phyloP scores from a whole-genome alignment of 1,284 basidiomycete species.

The Tranzscheliella williamsii region DNA sequence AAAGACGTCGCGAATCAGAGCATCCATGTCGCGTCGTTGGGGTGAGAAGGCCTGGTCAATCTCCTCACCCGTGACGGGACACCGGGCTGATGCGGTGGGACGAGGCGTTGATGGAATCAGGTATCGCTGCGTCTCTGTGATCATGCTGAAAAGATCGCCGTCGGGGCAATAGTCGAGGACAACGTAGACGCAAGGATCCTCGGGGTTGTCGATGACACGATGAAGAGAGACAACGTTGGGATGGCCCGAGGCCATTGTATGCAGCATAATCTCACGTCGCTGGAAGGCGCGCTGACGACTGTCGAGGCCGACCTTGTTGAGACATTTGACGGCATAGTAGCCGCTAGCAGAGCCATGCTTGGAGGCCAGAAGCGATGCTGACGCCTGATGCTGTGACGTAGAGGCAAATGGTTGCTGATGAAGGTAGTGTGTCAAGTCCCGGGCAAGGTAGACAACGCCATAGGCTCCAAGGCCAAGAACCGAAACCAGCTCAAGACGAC shows the following conservation, averaged over 20 bases:
- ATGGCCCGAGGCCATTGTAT: conserved; percentile 70
- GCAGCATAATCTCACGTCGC: conserved; percentile 71
- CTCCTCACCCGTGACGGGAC: conserved; percentile 19
- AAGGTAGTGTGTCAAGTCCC: conserved; percentile 43
- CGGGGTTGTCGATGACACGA: conserved; percentile 73
- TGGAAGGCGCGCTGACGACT: conserved; percentile 79
- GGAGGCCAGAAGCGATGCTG: conserved; percentile 37
- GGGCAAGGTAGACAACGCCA: conserved; percentile 81
- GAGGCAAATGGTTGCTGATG: conserved; percentile 43
- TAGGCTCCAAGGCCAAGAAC: conserved; percentile 92
- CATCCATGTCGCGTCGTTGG: conserved; percentile 48
- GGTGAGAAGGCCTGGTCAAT: conserved; percentile 37
- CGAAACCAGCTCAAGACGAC: conserved; percentile 77
- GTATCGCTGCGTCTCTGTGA: conserved; percentile 70
- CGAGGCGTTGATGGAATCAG: conserved; percentile 62
- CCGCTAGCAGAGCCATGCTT: conserved; percentile 60
- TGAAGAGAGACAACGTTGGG: conserved; percentile 89
- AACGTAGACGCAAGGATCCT: conserved; percentile 67
- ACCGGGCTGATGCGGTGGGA: not conserved
- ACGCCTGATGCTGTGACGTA: conserved; percentile 29
- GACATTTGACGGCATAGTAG: conserved; percentile 82
- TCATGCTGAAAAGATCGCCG: conserved; percentile 85
- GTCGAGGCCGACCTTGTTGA: conserved; percentile 67
- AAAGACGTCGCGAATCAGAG: conserved; percentile 55
- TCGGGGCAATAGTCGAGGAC: conserved; percentile 75